Conservation (phyloP, 768 basidiomycete genomes). For the Lentinula boryana region DNA sequence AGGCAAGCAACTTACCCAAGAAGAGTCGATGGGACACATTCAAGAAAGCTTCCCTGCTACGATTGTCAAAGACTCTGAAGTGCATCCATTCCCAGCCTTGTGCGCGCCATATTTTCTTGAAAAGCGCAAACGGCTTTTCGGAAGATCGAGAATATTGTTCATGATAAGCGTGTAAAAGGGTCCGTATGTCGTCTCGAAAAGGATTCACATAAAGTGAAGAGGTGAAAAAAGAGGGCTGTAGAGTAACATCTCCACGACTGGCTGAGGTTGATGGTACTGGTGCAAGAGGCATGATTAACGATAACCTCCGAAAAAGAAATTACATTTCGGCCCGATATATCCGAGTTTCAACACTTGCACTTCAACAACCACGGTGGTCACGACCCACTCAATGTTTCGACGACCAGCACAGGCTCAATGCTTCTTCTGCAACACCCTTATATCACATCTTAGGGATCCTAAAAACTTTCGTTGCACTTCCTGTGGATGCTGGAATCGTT, state of each 20-base stretch:
- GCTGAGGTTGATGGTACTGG: conserved; percentile 34
- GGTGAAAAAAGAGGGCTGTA: conserved; percentile 76
- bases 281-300: conserved; percentile 29
- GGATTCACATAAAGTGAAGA: conserved; percentile 67
- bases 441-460: conserved; percentile 38
- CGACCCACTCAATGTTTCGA: conserved; percentile 40
- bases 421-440: conserved; percentile 62
- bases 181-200: conserved; percentile 57
- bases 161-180: conserved; percentile 46
- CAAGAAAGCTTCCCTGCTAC: conserved; percentile 60
- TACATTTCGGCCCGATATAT: not conserved
- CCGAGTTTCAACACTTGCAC: not conserved
- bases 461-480: conserved; percentile 59
- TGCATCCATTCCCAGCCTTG: conserved; percentile 75
- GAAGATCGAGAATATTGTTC: conserved; percentile 34
- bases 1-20: conserved; percentile 40
- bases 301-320: no score
- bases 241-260: conserved; percentile 50
- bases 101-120: conserved; percentile 63
- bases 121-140: conserved; percentile 53
- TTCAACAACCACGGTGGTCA: conserved; percentile 8
- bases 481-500: conserved; percentile 74
- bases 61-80: conserved; percentile 64
- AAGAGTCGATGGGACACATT: conserved; percentile 57
- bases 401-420: conserved; percentile 49